These are phyloP conservation scores for Rubia peregrina DNA, from an alignment of 305 asterid species.

Conservation along the genomic window DNA sequence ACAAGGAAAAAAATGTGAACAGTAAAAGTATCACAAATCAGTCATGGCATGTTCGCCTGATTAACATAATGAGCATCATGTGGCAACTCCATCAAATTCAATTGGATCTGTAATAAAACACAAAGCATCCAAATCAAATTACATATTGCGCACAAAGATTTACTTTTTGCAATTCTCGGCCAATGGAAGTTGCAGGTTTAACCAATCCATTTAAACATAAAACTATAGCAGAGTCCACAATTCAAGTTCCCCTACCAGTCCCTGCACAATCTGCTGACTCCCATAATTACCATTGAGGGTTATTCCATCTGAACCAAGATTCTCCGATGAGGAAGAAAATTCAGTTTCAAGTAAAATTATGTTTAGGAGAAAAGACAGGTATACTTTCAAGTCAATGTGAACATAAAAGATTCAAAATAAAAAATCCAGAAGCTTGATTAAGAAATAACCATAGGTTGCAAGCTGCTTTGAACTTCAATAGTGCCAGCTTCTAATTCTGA, in stretches of 20 bases:
- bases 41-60: conserved; percentile 69
- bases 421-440: not conserved
- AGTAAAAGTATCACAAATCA: conserved; percentile 44
- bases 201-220: not conserved
- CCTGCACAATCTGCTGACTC: conserved; percentile 76
- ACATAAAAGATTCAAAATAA: not conserved
- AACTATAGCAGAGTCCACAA: conserved; percentile 7
- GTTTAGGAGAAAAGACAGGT: not conserved
- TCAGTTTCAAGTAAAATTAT: conserved; percentile 3
- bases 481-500: conserved; percentile 52
- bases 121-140: not conserved
- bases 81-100: conserved; percentile 96
- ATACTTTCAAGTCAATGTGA: not conserved
- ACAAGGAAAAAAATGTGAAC: not conserved
- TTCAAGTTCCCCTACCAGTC: conserved; percentile 48
- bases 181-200: not conserved
- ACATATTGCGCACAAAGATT: conserved; percentile 6
- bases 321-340: conserved; percentile 43
- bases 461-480: conserved; percentile 46
- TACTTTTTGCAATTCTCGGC: not conserved
- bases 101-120: conserved; percentile 42
- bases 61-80: conserved; percentile 68
- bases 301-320: conserved; percentile 54
- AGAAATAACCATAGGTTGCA: conserved; percentile 54
- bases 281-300: conserved; percentile 71